phyloP scores from a whole-genome alignment of 1,284 basidiomycete species.

The Phellopilus nigrolimitatus region DNA sequence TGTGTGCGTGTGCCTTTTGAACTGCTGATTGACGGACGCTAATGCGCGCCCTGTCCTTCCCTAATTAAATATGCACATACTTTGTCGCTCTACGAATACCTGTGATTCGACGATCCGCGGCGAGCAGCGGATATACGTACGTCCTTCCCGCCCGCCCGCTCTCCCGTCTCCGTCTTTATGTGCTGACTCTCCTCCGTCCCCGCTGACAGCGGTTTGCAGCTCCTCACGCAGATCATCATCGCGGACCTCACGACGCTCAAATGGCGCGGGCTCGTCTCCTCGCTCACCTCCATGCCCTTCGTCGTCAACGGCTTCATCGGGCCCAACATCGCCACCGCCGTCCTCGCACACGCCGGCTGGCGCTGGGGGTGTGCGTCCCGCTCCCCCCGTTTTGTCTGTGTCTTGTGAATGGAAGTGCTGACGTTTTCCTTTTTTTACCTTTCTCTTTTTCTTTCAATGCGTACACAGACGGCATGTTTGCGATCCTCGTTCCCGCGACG shows the following conservation, averaged over 20 bases:
- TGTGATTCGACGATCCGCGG: not conserved
- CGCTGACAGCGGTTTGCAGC: constrained; percentile 65
- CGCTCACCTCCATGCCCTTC: constrained; percentile 64
- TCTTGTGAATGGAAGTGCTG: not conserved
- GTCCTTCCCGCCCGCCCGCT: constrained; percentile 22
- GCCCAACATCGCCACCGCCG: constrained; percentile 58
- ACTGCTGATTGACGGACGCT: not conserved
- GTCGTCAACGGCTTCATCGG: constrained; percentile 67
- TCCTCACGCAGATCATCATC: constrained; percentile 71
- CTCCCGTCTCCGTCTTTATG: not conserved
- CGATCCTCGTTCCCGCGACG: constrained; percentile 51
- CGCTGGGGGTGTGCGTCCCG: constrained; percentile 62
- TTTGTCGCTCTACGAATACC: not conserved
- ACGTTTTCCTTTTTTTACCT: not conserved
- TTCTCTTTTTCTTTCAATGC: not conserved
- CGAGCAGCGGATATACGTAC: constrained; percentile 48
- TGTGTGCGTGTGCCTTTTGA: constrained; percentile 34
- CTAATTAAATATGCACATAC: not conserved
- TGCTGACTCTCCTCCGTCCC: not conserved
- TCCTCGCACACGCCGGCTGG: constrained; percentile 59
- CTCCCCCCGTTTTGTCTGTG: not conserved
- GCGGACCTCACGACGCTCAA: constrained; percentile 78
- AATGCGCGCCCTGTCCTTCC: constrained; percentile 4
- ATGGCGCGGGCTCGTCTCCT: constrained; percentile 71
- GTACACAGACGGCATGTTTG: constrained; percentile 63